phyloP scores from a whole-genome alignment of 495 filamentous ascomycete genomes.

The Saxophila tyrrhenica region DNA sequence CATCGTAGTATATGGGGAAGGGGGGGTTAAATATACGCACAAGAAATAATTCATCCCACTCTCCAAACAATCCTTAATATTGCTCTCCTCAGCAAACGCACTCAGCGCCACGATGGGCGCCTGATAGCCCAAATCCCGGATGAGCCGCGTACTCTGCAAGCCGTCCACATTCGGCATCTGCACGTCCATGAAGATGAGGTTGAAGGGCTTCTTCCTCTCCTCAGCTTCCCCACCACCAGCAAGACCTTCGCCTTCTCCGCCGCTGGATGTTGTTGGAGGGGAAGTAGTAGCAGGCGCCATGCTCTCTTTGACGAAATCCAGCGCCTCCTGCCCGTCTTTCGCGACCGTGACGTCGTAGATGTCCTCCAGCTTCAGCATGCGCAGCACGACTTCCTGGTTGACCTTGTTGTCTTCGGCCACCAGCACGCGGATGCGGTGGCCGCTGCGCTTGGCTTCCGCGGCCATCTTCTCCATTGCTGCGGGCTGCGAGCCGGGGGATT shows the following conservation, averaged over 20 bases:
- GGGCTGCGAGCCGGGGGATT: conserved; percentile 35
- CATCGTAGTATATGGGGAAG: too few relatives aligned
- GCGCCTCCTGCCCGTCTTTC: conserved; percentile 75
- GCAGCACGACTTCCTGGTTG: conserved; percentile 87
- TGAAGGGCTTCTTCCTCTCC: conserved; percentile 39
- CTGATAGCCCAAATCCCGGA: conserved; percentile 74
- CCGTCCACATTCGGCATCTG: conserved; percentile 93
- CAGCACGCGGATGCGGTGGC: conserved; percentile 63
- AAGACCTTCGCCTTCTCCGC: background rate
- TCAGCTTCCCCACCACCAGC: background rate
- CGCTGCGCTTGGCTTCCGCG: conserved; percentile 30
- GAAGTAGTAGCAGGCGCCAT: conserved; percentile 41
- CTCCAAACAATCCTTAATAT: conserved; percentile 49
- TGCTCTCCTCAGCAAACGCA: conserved; percentile 82
- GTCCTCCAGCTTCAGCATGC: conserved; percentile 59
- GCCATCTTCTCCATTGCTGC: conserved; percentile 41
- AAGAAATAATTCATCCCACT: conserved; percentile 41
- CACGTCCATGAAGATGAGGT: conserved; percentile 91
- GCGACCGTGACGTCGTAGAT: conserved; percentile 42
- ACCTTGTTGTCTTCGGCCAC: conserved; percentile 91
- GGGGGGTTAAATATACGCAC: conserved; percentile 7
- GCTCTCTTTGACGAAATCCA: conserved; percentile 68
- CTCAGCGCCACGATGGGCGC: conserved; percentile 86
- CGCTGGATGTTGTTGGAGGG: too few relatives aligned
- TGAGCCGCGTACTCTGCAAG: conserved; percentile 74